Evolutionary conservation across 1,284 basidiomycete genomes (phyloP).

Genomic region (Cystobasidium pallidum): DNA sequence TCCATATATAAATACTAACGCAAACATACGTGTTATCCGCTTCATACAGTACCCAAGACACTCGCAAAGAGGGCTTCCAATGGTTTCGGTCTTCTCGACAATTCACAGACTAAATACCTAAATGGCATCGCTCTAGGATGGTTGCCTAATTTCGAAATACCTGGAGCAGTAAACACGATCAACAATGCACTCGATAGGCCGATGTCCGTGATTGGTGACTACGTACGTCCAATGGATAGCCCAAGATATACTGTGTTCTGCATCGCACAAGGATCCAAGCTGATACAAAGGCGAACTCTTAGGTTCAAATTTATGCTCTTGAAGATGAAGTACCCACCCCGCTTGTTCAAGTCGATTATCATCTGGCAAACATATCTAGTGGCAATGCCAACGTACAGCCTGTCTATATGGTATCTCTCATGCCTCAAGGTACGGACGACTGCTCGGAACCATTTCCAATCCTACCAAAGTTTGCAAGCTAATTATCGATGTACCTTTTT

Average conservation of each 20-base stretch:
- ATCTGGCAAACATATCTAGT: slow-evolving; percentile 18
- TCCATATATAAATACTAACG: background rate
- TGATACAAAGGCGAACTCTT: background rate
- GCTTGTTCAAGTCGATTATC: slow-evolving; percentile 17
- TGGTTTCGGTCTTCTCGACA: slow-evolving; percentile 14
- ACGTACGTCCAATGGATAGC: background rate
- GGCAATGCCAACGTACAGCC: slow-evolving; percentile 18
- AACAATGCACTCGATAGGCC: slow-evolving; percentile 14
- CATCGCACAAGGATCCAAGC: too few species aligned
- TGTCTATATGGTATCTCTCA: slow-evolving; percentile 21
- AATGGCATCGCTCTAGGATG: slow-evolving; percentile 23
- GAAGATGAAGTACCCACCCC: slow-evolving; percentile 22
- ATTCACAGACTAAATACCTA: slow-evolving; percentile 17
- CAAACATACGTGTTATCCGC: background rate
- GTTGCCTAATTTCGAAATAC: slow-evolving; percentile 11
- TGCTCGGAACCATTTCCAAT: background rate
- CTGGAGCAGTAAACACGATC: slow-evolving; percentile 12
- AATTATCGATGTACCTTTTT: background rate
- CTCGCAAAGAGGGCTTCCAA: slow-evolving; percentile 15
- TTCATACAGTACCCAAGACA: slow-evolving; percentile 16
- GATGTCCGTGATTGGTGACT: slow-evolving; percentile 23
- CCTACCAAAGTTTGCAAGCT: too few species aligned
- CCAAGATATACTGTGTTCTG: too few species aligned
- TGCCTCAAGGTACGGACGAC: slow-evolving; percentile 12
- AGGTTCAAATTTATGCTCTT: slow-evolving; percentile 27